phyloP scores from a whole-genome alignment of 805 yeast species.

The Pichia nakasei region DNA sequence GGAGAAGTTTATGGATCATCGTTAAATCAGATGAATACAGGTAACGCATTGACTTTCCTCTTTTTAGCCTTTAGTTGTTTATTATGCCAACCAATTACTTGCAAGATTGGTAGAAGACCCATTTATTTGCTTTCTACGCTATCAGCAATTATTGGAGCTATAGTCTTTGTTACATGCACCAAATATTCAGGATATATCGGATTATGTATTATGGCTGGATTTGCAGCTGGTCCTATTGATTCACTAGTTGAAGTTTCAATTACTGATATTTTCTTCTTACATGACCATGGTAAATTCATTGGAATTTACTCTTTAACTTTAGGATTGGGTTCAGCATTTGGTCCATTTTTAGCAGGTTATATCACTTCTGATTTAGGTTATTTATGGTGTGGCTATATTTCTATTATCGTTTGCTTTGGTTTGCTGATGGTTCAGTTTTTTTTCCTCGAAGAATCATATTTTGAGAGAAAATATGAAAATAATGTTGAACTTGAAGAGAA shows the following conservation, averaged over 20 bases:
- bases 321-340: constrained; percentile 41
- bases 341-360: constrained; percentile 47
- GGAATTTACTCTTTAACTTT: constrained; percentile 40
- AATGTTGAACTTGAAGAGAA: not conserved
- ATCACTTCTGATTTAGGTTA: constrained; percentile 46
- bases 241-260: constrained; percentile 40
- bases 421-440: constrained; percentile 46
- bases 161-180: constrained; percentile 33
- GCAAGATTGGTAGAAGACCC: constrained; percentile 37
- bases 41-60: constrained; percentile 39
- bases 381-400: constrained; percentile 69
- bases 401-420: constrained; percentile 53
- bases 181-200: constrained; percentile 35
- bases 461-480: constrained; percentile 26
- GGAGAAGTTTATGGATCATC: constrained; percentile 34
- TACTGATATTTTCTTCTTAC: constrained; percentile 36
- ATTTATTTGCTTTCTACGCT: constrained; percentile 34
- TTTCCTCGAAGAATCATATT: constrained; percentile 61
- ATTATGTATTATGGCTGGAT: constrained; percentile 37
- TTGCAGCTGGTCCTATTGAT: constrained; percentile 39
- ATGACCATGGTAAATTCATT: constrained; percentile 41
- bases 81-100: constrained; percentile 35
- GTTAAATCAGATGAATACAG: constrained; percentile 38
- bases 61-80: constrained; percentile 36
- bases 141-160: constrained; percentile 31